Base-by-base conservation (phyloP, 2,329 filamentous ascomycete species). In the Cadophora luteo-olivacea region DNA sequence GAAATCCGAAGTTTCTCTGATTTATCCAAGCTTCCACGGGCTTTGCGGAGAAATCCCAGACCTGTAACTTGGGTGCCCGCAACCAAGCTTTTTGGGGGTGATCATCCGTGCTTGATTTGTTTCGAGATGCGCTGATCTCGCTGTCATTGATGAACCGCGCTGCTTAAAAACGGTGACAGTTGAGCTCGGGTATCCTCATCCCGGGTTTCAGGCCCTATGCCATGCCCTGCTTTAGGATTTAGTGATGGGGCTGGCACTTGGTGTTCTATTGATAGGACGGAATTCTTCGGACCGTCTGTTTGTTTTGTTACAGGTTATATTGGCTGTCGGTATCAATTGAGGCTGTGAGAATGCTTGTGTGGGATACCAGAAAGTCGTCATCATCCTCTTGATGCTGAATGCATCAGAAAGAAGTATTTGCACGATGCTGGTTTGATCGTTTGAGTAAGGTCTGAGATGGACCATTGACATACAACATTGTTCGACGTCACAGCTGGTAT, bases 81-180 rank as follows among this genome's bases (percentile, higher is more conserved):
- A 49, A 49, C 45, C 36, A 60, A 60, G 57, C 57, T 60, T 60
- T 60, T 38, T 29, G 12, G 22, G 36, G 36, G n/a, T 22, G 57
- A 60, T 60, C 57, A 45, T 60, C 57, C 36, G 57, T 60, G 57
- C 57, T 45, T 60, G 22, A 8, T 60, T 41, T 3, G 33, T 41
- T 38, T 60, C 36, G 57, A 8, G 57, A 25, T 60, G 22, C n/a
- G 57, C 22, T 45, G 33, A 38, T 38, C 22, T 24, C 16, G 22
- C 45, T 49, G 19, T 49, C 19, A 49, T 49, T 49, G 19, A 49
- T 49, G 45, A 49, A 49, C 19, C 19, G n/a, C n/a, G 45, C 4
- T 49, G 45, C 19, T 49, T 49, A 19, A n/a, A 25, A 25, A 41
- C 14, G 36, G 36, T 45, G 22, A 49, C 45, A 49, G n/a, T 49